A percentile compares a stretch with the other conserved stretches of the same genome.
phyloP scores from a whole-genome alignment of 441 rosid genomes.

The Viola pubescens region DNA sequence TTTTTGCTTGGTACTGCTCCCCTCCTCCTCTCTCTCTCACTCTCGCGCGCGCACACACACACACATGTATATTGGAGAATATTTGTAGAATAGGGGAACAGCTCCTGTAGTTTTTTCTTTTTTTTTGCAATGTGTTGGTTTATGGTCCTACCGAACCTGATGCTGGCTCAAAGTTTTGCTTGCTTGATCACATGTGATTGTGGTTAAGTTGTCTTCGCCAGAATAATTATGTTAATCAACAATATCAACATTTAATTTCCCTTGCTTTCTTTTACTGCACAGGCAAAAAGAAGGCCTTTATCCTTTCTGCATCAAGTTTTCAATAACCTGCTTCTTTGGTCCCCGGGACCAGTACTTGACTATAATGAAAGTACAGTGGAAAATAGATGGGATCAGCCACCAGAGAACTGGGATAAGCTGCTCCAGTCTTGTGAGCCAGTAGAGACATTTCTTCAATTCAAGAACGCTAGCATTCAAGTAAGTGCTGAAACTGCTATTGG shows the following conservation, averaged over 20 bases:
- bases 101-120: too few species aligned
- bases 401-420: constrained; percentile 37
- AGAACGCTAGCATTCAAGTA: constrained; percentile 21
- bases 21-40: neutral
- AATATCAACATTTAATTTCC: neutral
- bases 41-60: neutral
- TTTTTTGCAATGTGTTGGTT: too few species aligned
- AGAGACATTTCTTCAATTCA: constrained; percentile 63
- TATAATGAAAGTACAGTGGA: constrained; percentile 21
- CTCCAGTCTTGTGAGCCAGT: constrained; percentile 60
- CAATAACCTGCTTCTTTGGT: constrained; percentile 44
- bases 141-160: too few species aligned
- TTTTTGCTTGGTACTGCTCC: constrained; percentile 64
- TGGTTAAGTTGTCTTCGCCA: neutral
- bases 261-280: constrained; percentile 20
- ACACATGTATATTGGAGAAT: neutral
- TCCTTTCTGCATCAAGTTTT: constrained; percentile 37
- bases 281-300: constrained; percentile 86
- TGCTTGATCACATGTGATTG: too few species aligned
- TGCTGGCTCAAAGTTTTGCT: too few species aligned
- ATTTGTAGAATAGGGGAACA: too few species aligned
- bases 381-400: constrained; percentile 28
- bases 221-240: neutral
- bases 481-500: constrained; percentile 20
- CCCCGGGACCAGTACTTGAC: constrained; percentile 40